Evolutionary conservation across 1,284 basidiomycete species (phyloP), one percentile per base, ranked within the genome.

Genomic region (Cutaneotrichosporon sp.): DNA sequence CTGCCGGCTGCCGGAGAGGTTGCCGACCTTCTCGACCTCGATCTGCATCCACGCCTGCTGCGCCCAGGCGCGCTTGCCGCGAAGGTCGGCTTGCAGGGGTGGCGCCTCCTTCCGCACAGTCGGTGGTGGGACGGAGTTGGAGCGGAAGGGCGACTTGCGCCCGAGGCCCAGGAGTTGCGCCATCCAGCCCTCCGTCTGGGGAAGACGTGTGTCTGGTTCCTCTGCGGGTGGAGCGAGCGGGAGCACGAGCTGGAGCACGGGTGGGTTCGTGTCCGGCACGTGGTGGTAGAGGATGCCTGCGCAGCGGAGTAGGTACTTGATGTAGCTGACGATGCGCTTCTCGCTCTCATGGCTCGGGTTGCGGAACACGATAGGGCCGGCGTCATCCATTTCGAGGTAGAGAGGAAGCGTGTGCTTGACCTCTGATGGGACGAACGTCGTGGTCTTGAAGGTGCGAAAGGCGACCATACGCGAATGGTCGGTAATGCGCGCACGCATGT

Each of bases 231-330:
- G 26, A 3, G 51, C 55, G 6, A 75, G 55, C 2, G 76, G 70
- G 1, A 78, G 46, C 21, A 76, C 74, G 10, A 77, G 66, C 63
- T 78, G 76, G 9, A 76, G 57, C 1, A 74, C 62, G 0, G 65
- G 63, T 5, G 65, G 62, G n/a, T 61, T 58, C 3, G 61, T 64
- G 38, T 60, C 50, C 40, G 74, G 68, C 6, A 79, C 61, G 14
- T 76, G 77, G 70, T 85, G 84, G 69, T 85, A 85, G 31, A 85
- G 71, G 61, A 85, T 83, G 1, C 84, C 84, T 0, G 80, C 76
- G 22, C 81, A 84, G 14, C 84, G 82, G 9, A 85, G 71, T 32
- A 84, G 81, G 65, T 85, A 83, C 66, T 82, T 82, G 68, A 83
- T 66, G 65, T 81, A 83, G 21, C 76, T 77, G 52, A 80, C 62